phyloP scores from a whole-genome alignment of 805 yeast species.

The Martiniozyma abietophila region DNA sequence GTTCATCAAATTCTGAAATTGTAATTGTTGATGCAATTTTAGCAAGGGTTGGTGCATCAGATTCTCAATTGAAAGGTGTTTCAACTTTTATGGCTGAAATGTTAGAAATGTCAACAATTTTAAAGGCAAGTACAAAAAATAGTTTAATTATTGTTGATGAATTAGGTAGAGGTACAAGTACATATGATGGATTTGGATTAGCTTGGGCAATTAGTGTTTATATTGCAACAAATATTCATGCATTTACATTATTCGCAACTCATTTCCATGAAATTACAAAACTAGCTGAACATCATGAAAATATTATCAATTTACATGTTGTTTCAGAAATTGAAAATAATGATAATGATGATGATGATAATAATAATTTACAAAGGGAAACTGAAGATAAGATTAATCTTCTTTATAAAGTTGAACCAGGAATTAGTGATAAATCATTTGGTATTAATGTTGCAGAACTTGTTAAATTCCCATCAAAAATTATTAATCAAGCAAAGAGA shows the following conservation, averaged over 20 bases:
- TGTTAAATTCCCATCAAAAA: constrained; percentile 85
- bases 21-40: constrained; percentile 84
- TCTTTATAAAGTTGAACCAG: constrained; percentile 89
- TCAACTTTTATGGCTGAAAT: constrained; percentile 96
- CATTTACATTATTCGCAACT: constrained; percentile 89
- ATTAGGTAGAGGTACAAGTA: constrained; percentile 88
- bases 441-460: constrained; percentile 98
- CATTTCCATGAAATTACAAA: constrained; percentile 95
- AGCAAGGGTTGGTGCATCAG: constrained; percentile 98
- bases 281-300: constrained; percentile 49
- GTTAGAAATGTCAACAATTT: constrained; percentile 86
- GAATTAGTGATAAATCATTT: constrained; percentile 92
- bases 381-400: constrained; percentile 65
- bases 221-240: constrained; percentile 57
- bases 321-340: constrained; percentile 74
- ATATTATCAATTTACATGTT: constrained; percentile 80
- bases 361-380: too few species aligned
- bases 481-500: constrained; percentile 89
- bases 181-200: constrained; percentile 95
- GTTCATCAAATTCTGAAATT: constrained; percentile 59
- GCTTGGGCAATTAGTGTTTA: constrained; percentile 95
- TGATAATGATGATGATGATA: constrained; percentile 17
- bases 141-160: constrained; percentile 89
- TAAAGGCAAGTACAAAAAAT: constrained; percentile 66
- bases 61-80: constrained; percentile 92